Base-by-base conservation (phyloP, 2,329 filamentous ascomycete genomes). In the Venturia pyrina region DNA sequence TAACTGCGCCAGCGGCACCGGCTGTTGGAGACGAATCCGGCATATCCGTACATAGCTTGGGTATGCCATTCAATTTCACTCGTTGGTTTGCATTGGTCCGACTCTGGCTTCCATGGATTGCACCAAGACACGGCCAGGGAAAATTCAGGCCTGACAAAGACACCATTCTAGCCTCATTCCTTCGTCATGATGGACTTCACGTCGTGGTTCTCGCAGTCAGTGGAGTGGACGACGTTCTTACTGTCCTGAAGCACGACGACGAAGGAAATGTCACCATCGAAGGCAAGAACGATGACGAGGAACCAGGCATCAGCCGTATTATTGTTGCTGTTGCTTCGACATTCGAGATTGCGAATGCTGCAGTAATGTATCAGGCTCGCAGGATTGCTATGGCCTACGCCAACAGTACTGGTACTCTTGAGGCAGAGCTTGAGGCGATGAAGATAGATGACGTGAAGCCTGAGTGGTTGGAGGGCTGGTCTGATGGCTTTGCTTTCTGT, bases 401-500 rank as follows among this genome's bases (percentile, higher is more conserved):
- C 65, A 73, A 75, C 10, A 72, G 72, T 8, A 76, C 76, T 69
- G 71, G 79, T 65, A 75, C 84, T 70, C 71, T 77, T 66, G 76
- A 78, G 24, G 75, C 76, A 37, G 81, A 87, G 67, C 73, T 82
- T 34, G 75, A 79, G 66, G 75, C 77, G 0, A 70, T 83, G 8
- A 75, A 76, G 19, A 77, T 80, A 15, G 72, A 80, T 34, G 81
- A 81, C 5, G 76, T 87, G 43, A 81, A 82, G 65, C 77, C 81
- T 6, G 76, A 86, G 73, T 96, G 91, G 91, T 78, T 90, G 62
- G 87, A 95, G 69, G 86, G 90, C 67, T 97, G 93, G 92, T 93
- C 93, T 73, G 95, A 98, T 74, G 91, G 92, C 0, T 79, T 99
- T 46, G 90, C 92, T 0, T 99, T 95, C 73, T 99, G 95, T 74